Evolutionary conservation across 2,329 filamentous ascomycete genomes (phyloP).

Genomic region (Fusarium oligoseptatum): DNA sequence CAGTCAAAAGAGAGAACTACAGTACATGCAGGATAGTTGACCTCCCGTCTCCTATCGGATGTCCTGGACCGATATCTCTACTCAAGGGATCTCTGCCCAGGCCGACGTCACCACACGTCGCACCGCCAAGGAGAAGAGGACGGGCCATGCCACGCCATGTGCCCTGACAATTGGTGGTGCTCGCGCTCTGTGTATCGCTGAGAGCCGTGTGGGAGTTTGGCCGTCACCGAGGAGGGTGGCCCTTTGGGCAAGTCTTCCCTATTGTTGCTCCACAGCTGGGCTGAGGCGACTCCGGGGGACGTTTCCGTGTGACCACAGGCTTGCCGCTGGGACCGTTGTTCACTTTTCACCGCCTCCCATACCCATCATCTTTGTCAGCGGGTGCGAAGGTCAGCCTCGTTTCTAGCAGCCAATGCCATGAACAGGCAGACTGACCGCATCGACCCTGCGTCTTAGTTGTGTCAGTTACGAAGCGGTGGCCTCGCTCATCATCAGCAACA

Average conservation of each 20-base stretch:
- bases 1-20: conserved; percentile 22
- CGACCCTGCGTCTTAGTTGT: conserved; percentile 3
- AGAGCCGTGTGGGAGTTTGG: conserved; percentile 21
- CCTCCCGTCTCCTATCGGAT: conserved; percentile 33
- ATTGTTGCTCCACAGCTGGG: conserved; percentile 42
- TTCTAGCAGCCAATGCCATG: conserved; percentile 33
- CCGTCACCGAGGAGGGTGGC: conserved; percentile 34
- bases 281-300: conserved; percentile 43
- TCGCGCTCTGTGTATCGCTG: conserved; percentile 32
- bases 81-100: conserved; percentile 29
- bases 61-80: conserved; percentile 33
- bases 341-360: conserved; percentile 47
- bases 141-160: conserved; percentile 38
- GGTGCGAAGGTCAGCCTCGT: conserved; percentile 22
- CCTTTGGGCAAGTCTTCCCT: conserved; percentile 35
- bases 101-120: conserved; percentile 45
- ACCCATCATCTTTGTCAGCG: conserved; percentile 27
- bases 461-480: conserved; percentile 3
- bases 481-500: not conserved
- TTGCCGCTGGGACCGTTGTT: conserved; percentile 35
- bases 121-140: conserved; percentile 39
- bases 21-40: conserved; percentile 4
- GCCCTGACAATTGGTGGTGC: conserved; percentile 37
- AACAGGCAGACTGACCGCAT: conserved; percentile 35
- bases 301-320: conserved; percentile 46